Base-by-base conservation (phyloP, 306 rosid genomes). In the Dryas octopetala region DNA sequence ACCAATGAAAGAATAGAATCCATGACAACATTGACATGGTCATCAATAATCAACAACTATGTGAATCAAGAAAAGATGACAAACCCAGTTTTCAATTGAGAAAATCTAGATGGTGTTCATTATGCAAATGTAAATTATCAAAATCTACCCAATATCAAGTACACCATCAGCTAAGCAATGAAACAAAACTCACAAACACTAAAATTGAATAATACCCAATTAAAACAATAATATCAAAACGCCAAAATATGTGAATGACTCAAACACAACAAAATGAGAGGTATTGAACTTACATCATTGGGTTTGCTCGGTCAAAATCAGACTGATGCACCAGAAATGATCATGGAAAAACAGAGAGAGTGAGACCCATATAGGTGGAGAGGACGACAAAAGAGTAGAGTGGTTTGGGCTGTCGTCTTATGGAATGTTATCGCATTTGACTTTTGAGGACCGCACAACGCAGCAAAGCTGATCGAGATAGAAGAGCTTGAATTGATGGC, bases 271-370 rank as follows among this genome's bases (percentile, higher is more conserved):
- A 65, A n/a, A n/a, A 19, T 10, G 17, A 62, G 69, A 45, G 55
- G 26, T 5, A 38, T 7, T n/a, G 68, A 77, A 46, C 82, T 82
- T 82, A 82, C 85, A 77, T 7, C 15, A 62, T 61, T 41, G 48
- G 71, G 57, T 45, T 32, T 50, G 65, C 26, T 4, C 9, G 51
- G 66, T 50, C 0, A 14, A 50, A 19, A 48, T 38, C 54, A 38
- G 17, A 69, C 47, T 50, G 17, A 48, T 28, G 66, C 71, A 41
- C 26, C 70, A 58, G 70, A 11, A 43, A 60, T 32, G 57, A 50
- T 28, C 15, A n/a, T 67, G 8, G 16, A 41, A 55, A 53, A 47
- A 59, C 16, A 59, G 69, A 26, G 44, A 57, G 45, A 48, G 23
- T 6, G 48, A 32, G 5, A 5, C 66, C 44, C 15, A 41, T 28